A percentile compares a stretch with the other conserved stretches of the same genome.
Evolutionary conservation across 371 early-diverging fungal species (phyloP).

Genomic region (Mucor piriformis): DNA sequence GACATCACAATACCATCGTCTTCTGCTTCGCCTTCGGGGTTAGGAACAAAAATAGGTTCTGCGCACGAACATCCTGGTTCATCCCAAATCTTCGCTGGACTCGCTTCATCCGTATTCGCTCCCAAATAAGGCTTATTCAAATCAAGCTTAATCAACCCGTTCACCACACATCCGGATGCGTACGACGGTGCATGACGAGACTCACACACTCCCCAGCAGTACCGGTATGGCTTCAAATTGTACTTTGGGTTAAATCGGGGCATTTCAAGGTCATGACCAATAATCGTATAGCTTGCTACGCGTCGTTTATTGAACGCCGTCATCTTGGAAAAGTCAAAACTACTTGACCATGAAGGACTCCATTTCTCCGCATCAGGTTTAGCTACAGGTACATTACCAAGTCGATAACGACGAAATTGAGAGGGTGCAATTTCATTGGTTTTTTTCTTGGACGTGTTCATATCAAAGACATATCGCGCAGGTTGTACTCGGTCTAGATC

Average conservation of each 20-base stretch:
- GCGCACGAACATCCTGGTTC: slow-evolving; percentile 62
- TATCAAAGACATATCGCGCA: slow-evolving; percentile 43
- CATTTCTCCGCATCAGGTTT: slow-evolving; percentile 3
- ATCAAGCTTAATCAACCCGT: slow-evolving; percentile 61
- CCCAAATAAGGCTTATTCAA: slow-evolving; percentile 41
- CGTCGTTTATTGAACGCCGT: slow-evolving; percentile 41
- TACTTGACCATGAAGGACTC: slow-evolving; percentile 12
- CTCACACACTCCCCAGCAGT: slow-evolving; percentile 62
- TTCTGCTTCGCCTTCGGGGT: slow-evolving; percentile 53
- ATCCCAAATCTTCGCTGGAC: slow-evolving; percentile 47
- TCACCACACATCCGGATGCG: slow-evolving; percentile 51
- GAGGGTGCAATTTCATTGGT: slow-evolving; percentile 44
- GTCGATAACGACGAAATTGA: slow-evolving; percentile 49
- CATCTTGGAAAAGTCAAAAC: slow-evolving; percentile 14
- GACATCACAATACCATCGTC: slow-evolving; percentile 71
- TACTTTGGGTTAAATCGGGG: slow-evolving; percentile 60
- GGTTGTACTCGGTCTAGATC: slow-evolving; percentile 40
- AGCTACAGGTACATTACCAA: slow-evolving; percentile 38
- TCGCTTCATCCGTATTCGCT: slow-evolving; percentile 30
- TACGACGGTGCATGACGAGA: slow-evolving; percentile 47
- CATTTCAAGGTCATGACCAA: slow-evolving; percentile 60
- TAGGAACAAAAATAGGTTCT: slow-evolving; percentile 72
- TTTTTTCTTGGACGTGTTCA: slow-evolving; percentile 38
- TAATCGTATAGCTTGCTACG: slow-evolving; percentile 43
- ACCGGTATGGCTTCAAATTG: slow-evolving; percentile 53